These are phyloP conservation scores for Macroventuria anomochaeta DNA, from an alignment of 2,329 filamentous ascomycete species.

Conservation along the genomic window DNA sequence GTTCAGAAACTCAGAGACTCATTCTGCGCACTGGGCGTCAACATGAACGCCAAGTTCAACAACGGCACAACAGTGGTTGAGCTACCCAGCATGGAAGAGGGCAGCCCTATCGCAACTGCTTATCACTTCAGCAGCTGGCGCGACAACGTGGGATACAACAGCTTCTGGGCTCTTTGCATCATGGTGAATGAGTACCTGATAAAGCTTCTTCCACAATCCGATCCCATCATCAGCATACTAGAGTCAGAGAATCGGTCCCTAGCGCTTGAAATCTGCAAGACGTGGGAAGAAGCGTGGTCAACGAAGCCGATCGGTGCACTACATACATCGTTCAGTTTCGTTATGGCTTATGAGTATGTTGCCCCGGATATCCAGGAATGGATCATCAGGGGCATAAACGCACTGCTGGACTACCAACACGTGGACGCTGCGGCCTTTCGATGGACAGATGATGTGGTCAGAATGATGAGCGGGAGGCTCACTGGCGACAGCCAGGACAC, in stretches of 20 bases:
- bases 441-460: constrained; percentile 38
- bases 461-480: constrained; percentile 36
- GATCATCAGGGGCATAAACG: constrained; percentile 38
- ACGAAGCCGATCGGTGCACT: constrained; percentile 43
- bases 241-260: constrained; percentile 37
- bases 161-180: constrained; percentile 43
- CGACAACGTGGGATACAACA: constrained; percentile 41
- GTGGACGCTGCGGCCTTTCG: constrained; percentile 31
- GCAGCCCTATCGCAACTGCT: constrained; percentile 29
- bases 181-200: constrained; percentile 40
- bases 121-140: constrained; percentile 43
- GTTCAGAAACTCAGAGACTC: constrained; percentile 33
- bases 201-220: constrained; percentile 34
- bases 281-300: constrained; percentile 45
- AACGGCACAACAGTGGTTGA: constrained; percentile 33
- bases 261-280: constrained; percentile 43
- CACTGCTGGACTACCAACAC: constrained; percentile 34
- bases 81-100: constrained; percentile 24
- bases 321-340: constrained; percentile 41
- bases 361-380: constrained; percentile 31
- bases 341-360: constrained; percentile 43
- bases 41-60: constrained; percentile 31
- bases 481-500: constrained; percentile 36
- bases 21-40: constrained; percentile 26
- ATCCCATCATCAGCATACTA: constrained; percentile 28